A percentile compares a stretch with the other conserved stretches of the same genome.
phyloP scores from a whole-genome alignment of 148 eudicot species.

The Hydrangea macrophylla region DNA sequence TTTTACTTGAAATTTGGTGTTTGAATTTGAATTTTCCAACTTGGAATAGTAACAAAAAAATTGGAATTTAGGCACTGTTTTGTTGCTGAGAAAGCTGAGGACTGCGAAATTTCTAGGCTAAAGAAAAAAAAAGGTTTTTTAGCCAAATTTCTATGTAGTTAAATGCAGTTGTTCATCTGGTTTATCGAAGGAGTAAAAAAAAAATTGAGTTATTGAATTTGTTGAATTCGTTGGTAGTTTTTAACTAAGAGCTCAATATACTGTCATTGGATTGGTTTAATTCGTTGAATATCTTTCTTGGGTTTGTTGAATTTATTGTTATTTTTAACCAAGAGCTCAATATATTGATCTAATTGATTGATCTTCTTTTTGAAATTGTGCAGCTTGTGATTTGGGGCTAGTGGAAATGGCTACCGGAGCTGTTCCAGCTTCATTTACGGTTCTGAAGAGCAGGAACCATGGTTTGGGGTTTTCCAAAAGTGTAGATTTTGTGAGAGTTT shows the following conservation, averaged over 20 bases:
- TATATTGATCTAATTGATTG: conserved; percentile 4
- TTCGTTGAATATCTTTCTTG: no score
- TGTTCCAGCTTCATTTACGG: conserved; percentile 63
- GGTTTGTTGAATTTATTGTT: background rate
- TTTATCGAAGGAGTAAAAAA: background rate
- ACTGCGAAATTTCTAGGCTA: no score
- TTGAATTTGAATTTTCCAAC: background rate
- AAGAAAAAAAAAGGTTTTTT: background rate
- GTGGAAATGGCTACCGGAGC: conserved; percentile 73
- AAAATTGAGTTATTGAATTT: no score
- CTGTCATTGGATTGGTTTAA: no score
- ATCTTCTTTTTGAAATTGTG: conserved; percentile 21
- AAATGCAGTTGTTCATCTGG: background rate
- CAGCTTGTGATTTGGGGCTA: conserved; percentile 24
- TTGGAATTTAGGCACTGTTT: background rate
- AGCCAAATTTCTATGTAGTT: background rate
- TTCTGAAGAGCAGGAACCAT: conserved; percentile 52
- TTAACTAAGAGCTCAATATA: background rate
- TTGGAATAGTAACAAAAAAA: background rate
- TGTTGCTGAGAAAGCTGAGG: background rate
- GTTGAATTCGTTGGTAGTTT: background rate
- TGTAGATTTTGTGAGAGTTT: conserved; percentile 64
- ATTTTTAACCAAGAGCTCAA: background rate
- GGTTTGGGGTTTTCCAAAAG: conserved; percentile 53
- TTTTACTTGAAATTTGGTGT: background rate